Percentiles rank a stretch among this genome's conserved stretches.
These are phyloP conservation scores for Mallotus japonicus DNA, from an alignment of 441 rosid species.

Conservation along the genomic window DNA sequence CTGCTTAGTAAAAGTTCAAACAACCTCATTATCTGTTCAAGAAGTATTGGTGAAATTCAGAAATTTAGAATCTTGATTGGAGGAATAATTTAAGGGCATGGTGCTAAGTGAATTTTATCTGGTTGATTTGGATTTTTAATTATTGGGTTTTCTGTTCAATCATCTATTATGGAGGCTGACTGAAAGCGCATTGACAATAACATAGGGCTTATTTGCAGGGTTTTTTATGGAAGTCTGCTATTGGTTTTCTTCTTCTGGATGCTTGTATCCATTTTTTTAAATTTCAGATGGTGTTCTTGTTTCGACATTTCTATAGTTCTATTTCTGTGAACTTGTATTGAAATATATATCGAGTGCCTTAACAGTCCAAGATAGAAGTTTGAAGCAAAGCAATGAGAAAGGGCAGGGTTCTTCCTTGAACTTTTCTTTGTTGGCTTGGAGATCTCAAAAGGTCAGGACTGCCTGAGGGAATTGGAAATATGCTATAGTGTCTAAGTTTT, in stretches of 20 bases:
- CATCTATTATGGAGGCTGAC: not conserved
- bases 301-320: conserved; percentile 9
- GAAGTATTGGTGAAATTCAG: not conserved
- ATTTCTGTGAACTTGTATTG: conserved; percentile 3
- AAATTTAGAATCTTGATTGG: not conserved
- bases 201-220: conserved; percentile 43
- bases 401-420: conserved; percentile 39
- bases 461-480: not conserved
- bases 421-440: conserved; percentile 36
- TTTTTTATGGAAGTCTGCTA: conserved; percentile 59
- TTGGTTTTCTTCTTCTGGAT: conserved; percentile 62
- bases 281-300: conserved; percentile 18
- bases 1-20: not conserved
- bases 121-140: not conserved
- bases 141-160: conserved; percentile 2
- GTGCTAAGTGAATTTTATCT: not conserved
- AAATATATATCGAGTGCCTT: conserved; percentile 34
- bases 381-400: conserved; percentile 42
- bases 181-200: conserved; percentile 9
- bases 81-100: not conserved
- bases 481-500: not conserved
- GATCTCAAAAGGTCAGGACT: conserved; percentile 38
- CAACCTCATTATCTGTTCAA: not conserved
- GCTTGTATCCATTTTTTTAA: conserved; percentile 61
- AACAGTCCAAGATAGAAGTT: conserved; percentile 51